phyloP scores from a whole-genome alignment of 73 alveolate genomes.

The Paraurostyla sp. region DNA sequence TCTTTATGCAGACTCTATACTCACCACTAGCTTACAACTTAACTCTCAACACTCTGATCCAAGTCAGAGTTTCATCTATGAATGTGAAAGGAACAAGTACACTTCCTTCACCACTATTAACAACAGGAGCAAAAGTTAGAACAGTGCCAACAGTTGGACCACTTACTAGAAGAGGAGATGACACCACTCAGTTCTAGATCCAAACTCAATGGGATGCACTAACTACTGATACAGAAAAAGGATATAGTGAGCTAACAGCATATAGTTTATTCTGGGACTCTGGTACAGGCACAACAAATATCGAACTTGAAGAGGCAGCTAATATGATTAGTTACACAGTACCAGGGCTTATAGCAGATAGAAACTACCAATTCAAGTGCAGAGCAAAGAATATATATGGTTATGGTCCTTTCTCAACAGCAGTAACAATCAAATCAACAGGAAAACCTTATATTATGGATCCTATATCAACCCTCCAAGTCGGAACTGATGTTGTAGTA shows the following conservation, averaged over 20 bases:
- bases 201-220: conserved; percentile 65
- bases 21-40: background rate
- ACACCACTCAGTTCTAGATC: conserved; percentile 33
- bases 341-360: background rate
- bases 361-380: conserved; percentile 49
- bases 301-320: background rate
- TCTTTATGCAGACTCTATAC: conserved; percentile 50
- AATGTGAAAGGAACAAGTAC: conserved; percentile 33
- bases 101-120: background rate
- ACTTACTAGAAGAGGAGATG: conserved; percentile 23
- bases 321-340: background rate
- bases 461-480: background rate
- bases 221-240: conserved; percentile 22
- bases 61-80: conserved; percentile 25
- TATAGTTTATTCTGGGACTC: conserved; percentile 30
- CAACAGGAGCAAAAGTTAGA: conserved; percentile 25
- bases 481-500: background rate
- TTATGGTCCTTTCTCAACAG: conserved; percentile 56
- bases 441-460: conserved; percentile 39
- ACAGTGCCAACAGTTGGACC: background rate
- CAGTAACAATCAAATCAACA: conserved; percentile 1
- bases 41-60: conserved; percentile 17
- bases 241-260: background rate
- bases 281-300: conserved; percentile 26
- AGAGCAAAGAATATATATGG: conserved; percentile 71